These are phyloP conservation scores for Trametes sanguinea DNA, from an alignment of 768 basidiomycete species.

Conservation along the genomic window DNA sequence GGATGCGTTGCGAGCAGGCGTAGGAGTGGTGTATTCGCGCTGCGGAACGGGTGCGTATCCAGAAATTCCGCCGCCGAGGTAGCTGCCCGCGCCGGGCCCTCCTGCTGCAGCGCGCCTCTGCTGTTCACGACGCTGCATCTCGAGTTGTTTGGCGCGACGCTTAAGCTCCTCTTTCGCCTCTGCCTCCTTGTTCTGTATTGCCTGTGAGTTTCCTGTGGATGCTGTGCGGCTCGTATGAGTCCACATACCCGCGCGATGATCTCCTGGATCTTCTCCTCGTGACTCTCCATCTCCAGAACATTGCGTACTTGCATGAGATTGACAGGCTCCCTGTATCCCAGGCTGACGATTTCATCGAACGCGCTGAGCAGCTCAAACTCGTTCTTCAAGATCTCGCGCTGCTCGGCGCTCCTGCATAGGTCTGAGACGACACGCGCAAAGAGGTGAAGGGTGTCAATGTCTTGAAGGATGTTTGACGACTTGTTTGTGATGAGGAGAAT, in stretches of 20 bases:
- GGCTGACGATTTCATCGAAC: slow-evolving; percentile 93
- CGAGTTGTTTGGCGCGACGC: slow-evolving; percentile 94
- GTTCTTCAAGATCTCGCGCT: slow-evolving; percentile 87
- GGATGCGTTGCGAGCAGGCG: slow-evolving; percentile 45
- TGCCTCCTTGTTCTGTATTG: slow-evolving; percentile 88
- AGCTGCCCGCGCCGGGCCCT: slow-evolving; percentile 53
- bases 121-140: slow-evolving; percentile 96
- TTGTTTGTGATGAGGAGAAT: slow-evolving; percentile 98
- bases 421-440: slow-evolving; percentile 94
- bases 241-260: slow-evolving; percentile 87
- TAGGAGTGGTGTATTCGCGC: slow-evolving; percentile 67
- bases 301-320: slow-evolving; percentile 78
- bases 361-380: slow-evolving; percentile 93
- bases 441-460: slow-evolving; percentile 94
- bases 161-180: slow-evolving; percentile 99
- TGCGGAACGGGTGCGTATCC: slow-evolving; percentile 71
- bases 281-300: slow-evolving; percentile 86
- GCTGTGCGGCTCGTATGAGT: too few relatives aligned
- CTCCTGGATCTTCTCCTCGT: slow-evolving; percentile 95
- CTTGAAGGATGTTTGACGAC: slow-evolving; percentile 97
- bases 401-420: slow-evolving; percentile 82
- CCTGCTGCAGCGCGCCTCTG: slow-evolving; percentile 68
- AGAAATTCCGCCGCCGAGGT: slow-evolving; percentile 65
- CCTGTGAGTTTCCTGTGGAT: too few relatives aligned
- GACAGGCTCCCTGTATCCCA: slow-evolving; percentile 83